Conservation (phyloP, 176 grass and related monocot genomes). For the Triticum turgidum region DNA sequence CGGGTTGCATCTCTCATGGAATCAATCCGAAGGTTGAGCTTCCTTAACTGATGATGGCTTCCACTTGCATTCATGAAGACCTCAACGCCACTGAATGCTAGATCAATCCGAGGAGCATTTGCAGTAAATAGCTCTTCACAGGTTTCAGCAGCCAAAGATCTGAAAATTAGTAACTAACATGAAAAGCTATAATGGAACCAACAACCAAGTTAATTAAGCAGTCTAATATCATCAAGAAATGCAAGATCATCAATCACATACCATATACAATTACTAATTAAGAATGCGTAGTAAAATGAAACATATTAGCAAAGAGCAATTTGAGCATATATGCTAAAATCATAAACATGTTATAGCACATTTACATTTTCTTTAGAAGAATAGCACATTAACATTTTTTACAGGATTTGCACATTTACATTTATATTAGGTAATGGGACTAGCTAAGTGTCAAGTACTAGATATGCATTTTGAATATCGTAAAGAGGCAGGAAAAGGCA, state of each 20-base stretch:
- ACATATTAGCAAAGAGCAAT: not conserved
- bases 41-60: constrained; percentile 95
- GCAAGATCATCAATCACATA: not conserved
- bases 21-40: constrained; percentile 98
- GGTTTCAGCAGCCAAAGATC: constrained; percentile 89
- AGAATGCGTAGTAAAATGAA: not conserved
- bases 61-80: constrained; percentile 95
- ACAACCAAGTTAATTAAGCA: not conserved
- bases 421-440: not conserved
- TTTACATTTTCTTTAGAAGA: not conserved
- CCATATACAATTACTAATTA: constrained; percentile 18
- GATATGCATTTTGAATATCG: not conserved
- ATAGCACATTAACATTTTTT: not conserved
- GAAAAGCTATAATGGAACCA: constrained; percentile 18
- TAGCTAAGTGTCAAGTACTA: not conserved
- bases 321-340: not conserved
- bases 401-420: not conserved
- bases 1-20: constrained; percentile 81
- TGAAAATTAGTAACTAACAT: constrained; percentile 31
- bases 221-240: constrained; percentile 12
- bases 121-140: constrained; percentile 96
- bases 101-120: constrained; percentile 68
- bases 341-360: not conserved
- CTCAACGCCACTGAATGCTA: constrained; percentile 92
- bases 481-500: not conserved